Percentiles rank a stretch among this genome's conserved stretches.
Evolutionary conservation across 1,284 basidiomycete genomes (phyloP).

Genomic region (Bjerkandera adusta): DNA sequence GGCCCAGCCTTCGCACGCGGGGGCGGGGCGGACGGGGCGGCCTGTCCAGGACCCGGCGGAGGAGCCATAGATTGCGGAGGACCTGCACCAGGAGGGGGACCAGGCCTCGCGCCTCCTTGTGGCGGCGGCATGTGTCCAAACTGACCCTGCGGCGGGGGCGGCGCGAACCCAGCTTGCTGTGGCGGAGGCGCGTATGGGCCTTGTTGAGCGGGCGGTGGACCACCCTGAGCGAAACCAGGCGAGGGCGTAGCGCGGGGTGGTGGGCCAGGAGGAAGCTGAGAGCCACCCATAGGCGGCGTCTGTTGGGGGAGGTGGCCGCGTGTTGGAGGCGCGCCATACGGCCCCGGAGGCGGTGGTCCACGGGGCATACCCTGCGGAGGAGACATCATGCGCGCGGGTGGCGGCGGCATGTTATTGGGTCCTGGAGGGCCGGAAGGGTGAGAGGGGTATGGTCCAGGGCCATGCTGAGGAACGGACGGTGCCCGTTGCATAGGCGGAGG

Average conservation of each 20-base stretch:
- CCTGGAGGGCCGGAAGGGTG: constrained; percentile 37
- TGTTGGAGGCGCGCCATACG: constrained; percentile 39
- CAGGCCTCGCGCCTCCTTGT: constrained; percentile 22
- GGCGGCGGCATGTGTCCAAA: constrained; percentile 25
- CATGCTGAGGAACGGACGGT: constrained; percentile 29
- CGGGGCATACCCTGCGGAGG: constrained; percentile 32
- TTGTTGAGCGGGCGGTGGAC: constrained; percentile 21
- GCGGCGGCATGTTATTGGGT: constrained; percentile 31
- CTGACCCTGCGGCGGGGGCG: constrained; percentile 18
- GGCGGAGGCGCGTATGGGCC: constrained; percentile 26
- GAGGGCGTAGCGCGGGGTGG: constrained; percentile 41
- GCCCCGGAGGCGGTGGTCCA: constrained; percentile 25
- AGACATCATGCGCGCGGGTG: constrained; percentile 42
- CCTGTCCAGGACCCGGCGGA: constrained; percentile 36
- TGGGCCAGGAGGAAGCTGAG: constrained; percentile 28
- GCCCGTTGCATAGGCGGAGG: constrained; percentile 40
- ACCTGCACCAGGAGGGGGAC: constrained; percentile 41
- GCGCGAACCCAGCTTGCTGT: constrained; percentile 23
- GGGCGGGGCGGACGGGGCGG: constrained; percentile 25
- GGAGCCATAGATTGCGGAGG: constrained; percentile 36
- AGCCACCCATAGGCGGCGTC: constrained; percentile 27
- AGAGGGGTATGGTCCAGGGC: constrained; percentile 34
- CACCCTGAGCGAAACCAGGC: constrained; percentile 27
- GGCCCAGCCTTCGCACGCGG: constrained; percentile 40
- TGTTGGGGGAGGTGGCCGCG: constrained; percentile 17